Evolutionary conservation across 306 rosid species (phyloP), one percentile per base, ranked within the genome.

Genomic region (Lithocarpus polystachyus): DNA sequence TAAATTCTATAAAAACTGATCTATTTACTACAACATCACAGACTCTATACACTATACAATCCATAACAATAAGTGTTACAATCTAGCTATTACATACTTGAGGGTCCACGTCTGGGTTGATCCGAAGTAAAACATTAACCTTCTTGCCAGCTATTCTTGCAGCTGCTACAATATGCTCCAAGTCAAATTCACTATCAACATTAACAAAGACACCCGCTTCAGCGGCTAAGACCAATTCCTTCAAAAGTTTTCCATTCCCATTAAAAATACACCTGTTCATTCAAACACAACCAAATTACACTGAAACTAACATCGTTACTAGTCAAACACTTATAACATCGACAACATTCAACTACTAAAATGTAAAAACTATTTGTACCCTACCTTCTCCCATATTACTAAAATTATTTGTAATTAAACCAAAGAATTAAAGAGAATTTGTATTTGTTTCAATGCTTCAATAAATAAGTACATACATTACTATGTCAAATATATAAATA

Each of bases 51-150:
- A 26, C 19, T 28, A 11, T 43, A 81, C n/a, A 67, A 56, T 52
- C 71, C 9, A 23, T 20, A 43, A 73, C 56, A 65, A 31, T 14
- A 67, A 18, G 40, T 3, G 52, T 37, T 13, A 48, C 26, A 54
- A 69, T 4, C 26, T 19, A 10, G 22, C 57, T 75, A 81, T 52
- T 37, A 52, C 31, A 81, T 81, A 92, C 99, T 90, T 95, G 99
- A 18, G 97, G 98, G 72, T 95, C 97, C 4, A 95, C 99, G 76
- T 95, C 96, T 9, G 97, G 99, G 76, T 95, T 95, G 80, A 95
- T 91, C 76, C 98, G 88, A 78, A 95, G 97, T n/a, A 95, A 88
- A 26, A 95, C 94, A 80, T 89, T 90, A 40, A 90, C 94, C 82
- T 83, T 90, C 89, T 89, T 91, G 51, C 92, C 88, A 74, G 94